Evolutionary conservation across 768 basidiomycete species (phyloP).

Genomic region (Podaxis rugospora): DNA sequence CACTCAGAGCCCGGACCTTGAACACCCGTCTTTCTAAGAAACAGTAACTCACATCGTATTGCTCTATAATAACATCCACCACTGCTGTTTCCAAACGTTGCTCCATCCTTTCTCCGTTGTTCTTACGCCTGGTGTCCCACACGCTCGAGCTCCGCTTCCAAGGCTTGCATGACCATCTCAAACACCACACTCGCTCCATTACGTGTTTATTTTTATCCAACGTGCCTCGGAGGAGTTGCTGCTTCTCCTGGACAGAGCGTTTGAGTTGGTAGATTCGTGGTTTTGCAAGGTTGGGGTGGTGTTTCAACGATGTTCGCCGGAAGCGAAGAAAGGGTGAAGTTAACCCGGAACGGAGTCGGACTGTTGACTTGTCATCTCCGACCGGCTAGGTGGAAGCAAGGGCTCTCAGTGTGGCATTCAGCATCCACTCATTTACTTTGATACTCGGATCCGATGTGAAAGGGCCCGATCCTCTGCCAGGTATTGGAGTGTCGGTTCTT

Average conservation of each 20-base stretch:
- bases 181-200: neutral
- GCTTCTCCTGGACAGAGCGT: neutral
- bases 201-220: neutral
- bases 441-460: constrained; percentile 1
- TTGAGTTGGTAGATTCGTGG: neutral
- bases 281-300: neutral
- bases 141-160: neutral
- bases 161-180: neutral
- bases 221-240: neutral
- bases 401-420: neutral
- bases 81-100: neutral
- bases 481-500: neutral
- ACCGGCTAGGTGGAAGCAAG: neutral
- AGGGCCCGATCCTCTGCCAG: constrained; percentile 3
- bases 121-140: neutral
- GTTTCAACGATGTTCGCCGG: neutral
- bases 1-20: neutral
- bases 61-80: neutral
- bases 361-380: neutral
- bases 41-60: neutral
- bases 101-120: neutral
- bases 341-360: constrained; percentile 2
- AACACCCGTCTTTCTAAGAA: neutral
- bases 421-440: constrained; percentile 3
- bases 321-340: neutral